Conservation (phyloP, 208 protist species). For the Crithidia fasciculata region DNA sequence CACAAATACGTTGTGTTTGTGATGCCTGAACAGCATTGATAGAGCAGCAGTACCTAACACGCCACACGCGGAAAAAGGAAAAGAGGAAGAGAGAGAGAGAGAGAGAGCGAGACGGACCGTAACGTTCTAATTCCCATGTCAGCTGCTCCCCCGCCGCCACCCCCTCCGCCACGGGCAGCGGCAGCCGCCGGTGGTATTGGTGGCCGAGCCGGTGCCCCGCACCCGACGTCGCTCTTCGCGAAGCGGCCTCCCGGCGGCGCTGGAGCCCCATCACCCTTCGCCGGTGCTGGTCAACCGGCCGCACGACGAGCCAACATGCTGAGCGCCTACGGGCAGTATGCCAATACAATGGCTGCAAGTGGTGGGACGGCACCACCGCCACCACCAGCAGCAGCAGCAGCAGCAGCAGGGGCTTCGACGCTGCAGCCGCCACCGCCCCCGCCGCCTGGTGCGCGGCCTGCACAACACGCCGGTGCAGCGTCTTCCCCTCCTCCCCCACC, state of each 20-base stretch:
- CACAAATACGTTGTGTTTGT: too few relatives aligned
- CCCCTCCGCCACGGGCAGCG: constrained; percentile 13
- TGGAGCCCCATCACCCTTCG: background rate
- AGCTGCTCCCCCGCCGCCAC: constrained; percentile 18
- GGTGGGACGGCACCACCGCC: background rate
- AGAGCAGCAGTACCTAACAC: too few relatives aligned
- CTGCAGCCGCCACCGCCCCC: background rate
- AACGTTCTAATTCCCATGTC: background rate
- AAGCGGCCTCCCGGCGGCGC: constrained; percentile 6
- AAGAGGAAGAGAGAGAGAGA: too few relatives aligned
- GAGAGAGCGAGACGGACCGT: too few relatives aligned
- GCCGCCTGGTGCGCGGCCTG: background rate
- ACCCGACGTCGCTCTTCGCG: constrained; percentile 12
- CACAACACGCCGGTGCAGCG: too few relatives aligned
- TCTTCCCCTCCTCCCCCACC: too few relatives aligned
- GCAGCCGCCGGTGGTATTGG: background rate
- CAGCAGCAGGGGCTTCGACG: background rate
- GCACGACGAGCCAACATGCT: constrained; percentile 21
- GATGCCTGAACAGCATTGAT: too few relatives aligned
- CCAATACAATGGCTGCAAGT: background rate
- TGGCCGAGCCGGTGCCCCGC: background rate
- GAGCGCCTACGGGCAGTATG: constrained; percentile 30
- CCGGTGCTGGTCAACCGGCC: background rate
- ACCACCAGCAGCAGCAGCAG: background rate
- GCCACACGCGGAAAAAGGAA: too few relatives aligned